Evolutionary conservation across 345 rosid genomes (phyloP).

Genomic region (Garcia nutans): DNA sequence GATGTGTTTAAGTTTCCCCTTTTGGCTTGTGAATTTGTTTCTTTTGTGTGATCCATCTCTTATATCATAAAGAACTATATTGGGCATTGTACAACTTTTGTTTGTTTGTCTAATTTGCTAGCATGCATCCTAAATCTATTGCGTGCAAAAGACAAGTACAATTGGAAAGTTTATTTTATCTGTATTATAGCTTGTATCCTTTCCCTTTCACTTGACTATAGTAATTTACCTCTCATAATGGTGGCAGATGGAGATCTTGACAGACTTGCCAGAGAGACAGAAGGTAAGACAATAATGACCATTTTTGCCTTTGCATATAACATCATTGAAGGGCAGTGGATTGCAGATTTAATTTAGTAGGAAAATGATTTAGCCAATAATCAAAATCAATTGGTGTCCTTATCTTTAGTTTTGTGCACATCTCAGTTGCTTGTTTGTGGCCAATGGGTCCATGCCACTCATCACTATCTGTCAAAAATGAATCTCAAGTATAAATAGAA

Average conservation of each 20-base stretch:
- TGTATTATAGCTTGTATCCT: background rate
- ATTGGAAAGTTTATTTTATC: background rate
- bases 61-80: background rate
- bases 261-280: slow-evolving; percentile 73
- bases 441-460: background rate
- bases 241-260: slow-evolving; percentile 69
- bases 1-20: background rate
- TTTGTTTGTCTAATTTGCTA: background rate
- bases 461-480: background rate
- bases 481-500: background rate
- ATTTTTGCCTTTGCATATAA: slow-evolving; percentile 2
- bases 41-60: background rate
- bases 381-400: background rate
- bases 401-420: background rate
- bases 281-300: slow-evolving; percentile 47
- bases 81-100: background rate
- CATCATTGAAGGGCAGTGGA: background rate
- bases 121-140: background rate
- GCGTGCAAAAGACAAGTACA: background rate
- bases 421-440: background rate
- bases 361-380: slow-evolving; percentile 9
- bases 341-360: slow-evolving; percentile 8
- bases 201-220: background rate
- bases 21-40: background rate
- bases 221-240: slow-evolving; percentile 10